Base-by-base conservation (phyloP, 1,139 yeast species). In the Suhomyces kunorum region DNA sequence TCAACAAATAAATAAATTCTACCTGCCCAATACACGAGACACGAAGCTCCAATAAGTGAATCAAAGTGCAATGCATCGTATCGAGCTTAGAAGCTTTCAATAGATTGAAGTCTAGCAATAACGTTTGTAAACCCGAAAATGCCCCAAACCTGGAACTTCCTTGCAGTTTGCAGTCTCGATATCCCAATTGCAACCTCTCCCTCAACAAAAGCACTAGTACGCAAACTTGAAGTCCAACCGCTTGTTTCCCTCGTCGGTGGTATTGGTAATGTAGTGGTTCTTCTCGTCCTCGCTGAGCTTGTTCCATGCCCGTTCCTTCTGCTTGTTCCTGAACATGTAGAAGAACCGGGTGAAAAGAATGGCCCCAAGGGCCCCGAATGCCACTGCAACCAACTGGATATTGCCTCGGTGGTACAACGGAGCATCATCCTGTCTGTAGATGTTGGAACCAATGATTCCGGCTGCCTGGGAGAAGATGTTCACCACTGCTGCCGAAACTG, bases 211-310 rank as follows among this genome's bases (percentile, higher is more conserved):
- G 3, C 7, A 7, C 31, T 36, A 51, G 28, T 47, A 43, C 9
- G 45, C 56, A 45, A 68, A 69, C 33, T 58, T 56, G 44, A 80
- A 81, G 53, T 82, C 83, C 31, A 81, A 59, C 27, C 86, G 59
- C 53, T 71, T 70, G 48, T 76, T 78, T 9, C 87, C 87, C 32
- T 57, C 60, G 49, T 80, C 82, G 0, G 53, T 63, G 6, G 80
- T 71, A 11, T 54, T 64, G 5, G 46, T 44, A 24, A 69, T 53
- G 51, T 82, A 82, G 11, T 65, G 53, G 7, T 62, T 64, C 49
- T 66, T 66, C 49, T 81, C 80, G 16, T 76, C 78, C 1, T 49
- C 53, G 3, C 74, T 55, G 76, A 80, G 56, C 3, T 59, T 51
- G 39, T 59, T 51, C 87, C 87, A 82, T 8, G 53, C 55, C 38